Evolutionary conservation across 208 protist species (phyloP).

Genomic region (Trypanosoma boissoni): DNA sequence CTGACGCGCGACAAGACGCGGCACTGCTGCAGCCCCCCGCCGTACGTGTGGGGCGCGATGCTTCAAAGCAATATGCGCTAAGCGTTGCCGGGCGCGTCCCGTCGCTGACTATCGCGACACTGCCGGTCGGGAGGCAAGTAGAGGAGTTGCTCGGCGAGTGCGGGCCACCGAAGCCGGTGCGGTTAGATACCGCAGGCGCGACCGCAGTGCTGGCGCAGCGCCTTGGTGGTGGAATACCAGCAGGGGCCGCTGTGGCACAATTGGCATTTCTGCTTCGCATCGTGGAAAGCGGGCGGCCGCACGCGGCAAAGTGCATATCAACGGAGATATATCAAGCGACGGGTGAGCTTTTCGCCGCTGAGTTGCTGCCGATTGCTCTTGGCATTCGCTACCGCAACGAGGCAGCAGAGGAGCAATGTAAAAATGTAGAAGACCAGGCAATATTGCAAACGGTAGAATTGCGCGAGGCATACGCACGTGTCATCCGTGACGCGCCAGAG

Average conservation of each 20-base stretch:
- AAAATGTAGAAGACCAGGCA: too few relatives aligned
- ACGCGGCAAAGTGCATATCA: conserved; percentile 34
- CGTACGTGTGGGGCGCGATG: conserved; percentile 55
- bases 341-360: conserved; percentile 40
- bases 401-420: conserved; percentile 1
- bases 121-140: conserved; percentile 53
- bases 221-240: conserved; percentile 51
- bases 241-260: conserved; percentile 38
- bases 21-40: conserved; percentile 55
- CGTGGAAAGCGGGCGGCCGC: conserved; percentile 39
- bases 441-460: too few relatives aligned
- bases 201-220: conserved; percentile 21
- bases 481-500: conserved; percentile 38
- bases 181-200: not conserved
- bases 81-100: conserved; percentile 48
- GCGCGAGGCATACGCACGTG: conserved; percentile 29
- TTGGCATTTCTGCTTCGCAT: conserved; percentile 42
- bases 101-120: conserved; percentile 44
- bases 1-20: conserved; percentile 67
- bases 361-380: conserved; percentile 54
- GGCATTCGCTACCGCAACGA: conserved; percentile 31
- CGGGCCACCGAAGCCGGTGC: conserved; percentile 6
- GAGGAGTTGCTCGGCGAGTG: conserved; percentile 37
- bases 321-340: conserved; percentile 48
- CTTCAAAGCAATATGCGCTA: conserved; percentile 33